A percentile compares a stretch with the other conserved stretches of the same genome.
phyloP scores from a whole-genome alignment of 2,329 filamentous ascomycete species.

The Rhytidhysteron rufulum region DNA sequence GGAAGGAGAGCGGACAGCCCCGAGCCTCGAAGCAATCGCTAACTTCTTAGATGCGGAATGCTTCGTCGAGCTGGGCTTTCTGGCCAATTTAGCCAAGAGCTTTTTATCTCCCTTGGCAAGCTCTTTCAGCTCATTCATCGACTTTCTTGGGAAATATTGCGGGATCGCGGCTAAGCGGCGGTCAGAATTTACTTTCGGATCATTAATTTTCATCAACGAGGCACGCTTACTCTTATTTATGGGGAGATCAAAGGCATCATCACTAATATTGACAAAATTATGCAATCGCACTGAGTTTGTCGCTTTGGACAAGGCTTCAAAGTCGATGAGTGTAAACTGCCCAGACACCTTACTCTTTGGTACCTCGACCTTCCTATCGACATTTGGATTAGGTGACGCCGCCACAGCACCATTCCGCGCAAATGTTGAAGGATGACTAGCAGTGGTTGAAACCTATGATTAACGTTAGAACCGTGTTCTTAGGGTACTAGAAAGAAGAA shows the following conservation, averaged over 20 bases:
- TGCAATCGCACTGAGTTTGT: slow-evolving; percentile 43
- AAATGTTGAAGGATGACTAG: not conserved
- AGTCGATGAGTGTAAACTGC: slow-evolving; percentile 40
- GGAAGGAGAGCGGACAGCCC: slow-evolving; percentile 5
- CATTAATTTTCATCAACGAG: not conserved
- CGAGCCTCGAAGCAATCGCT: not conserved
- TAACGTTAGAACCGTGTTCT: too few relatives aligned
- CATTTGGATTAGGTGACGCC: not conserved
- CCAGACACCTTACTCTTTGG: slow-evolving; percentile 34
- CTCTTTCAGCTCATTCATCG: slow-evolving; percentile 43
- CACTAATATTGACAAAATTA: slow-evolving; percentile 43
- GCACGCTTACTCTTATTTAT: slow-evolving; percentile 42
- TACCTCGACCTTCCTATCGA: not conserved
- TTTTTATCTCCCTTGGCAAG: slow-evolving; percentile 40
- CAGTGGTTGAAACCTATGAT: too few relatives aligned
- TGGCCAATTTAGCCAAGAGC: slow-evolving; percentile 29
- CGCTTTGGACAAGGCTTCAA: slow-evolving; percentile 37
- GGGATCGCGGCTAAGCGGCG: slow-evolving; percentile 36
- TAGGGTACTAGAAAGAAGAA: too few relatives aligned
- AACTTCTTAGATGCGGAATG: not conserved
- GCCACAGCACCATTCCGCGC: not conserved
- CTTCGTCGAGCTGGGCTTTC: slow-evolving; percentile 15
- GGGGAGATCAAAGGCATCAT: slow-evolving; percentile 38
- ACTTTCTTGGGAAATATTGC: slow-evolving; percentile 40
- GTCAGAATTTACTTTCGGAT: slow-evolving; percentile 15